phyloP scores from a whole-genome alignment of 805 yeast genomes.

The Candida endomychidarum region DNA sequence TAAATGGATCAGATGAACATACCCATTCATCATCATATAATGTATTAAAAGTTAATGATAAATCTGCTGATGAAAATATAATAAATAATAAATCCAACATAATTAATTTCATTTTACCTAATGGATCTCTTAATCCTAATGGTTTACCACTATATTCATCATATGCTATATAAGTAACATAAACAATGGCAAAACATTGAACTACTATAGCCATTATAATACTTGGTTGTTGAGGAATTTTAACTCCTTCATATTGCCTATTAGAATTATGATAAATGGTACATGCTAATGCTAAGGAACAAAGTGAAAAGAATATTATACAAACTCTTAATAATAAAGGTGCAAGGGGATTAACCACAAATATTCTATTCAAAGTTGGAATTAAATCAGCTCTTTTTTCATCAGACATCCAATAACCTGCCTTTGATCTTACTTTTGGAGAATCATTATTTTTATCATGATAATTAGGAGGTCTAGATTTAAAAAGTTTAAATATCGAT shows the following conservation, averaged over 20 bases:
- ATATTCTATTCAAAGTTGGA: slow-evolving; percentile 56
- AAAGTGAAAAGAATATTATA: slow-evolving; percentile 51
- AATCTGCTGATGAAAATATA: slow-evolving; percentile 83
- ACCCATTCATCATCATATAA: slow-evolving; percentile 83
- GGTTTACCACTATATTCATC: slow-evolving; percentile 95
- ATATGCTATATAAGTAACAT: slow-evolving; percentile 76
- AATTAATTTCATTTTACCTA: slow-evolving; percentile 77
- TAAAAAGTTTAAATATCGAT: slow-evolving; percentile 1
- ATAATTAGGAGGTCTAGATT: background rate
- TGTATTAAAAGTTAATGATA: slow-evolving; percentile 82
- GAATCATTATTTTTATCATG: slow-evolving; percentile 21
- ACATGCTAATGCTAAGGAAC: slow-evolving; percentile 73
- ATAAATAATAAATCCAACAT: slow-evolving; percentile 83
- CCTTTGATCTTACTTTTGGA: slow-evolving; percentile 50
- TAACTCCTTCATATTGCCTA: slow-evolving; percentile 29
- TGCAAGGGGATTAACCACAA: slow-evolving; percentile 75
- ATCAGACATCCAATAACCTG: slow-evolving; percentile 68
- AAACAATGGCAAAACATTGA: slow-evolving; percentile 73
- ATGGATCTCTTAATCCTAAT: slow-evolving; percentile 81
- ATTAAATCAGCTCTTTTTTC: slow-evolving; percentile 62
- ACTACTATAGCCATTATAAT: slow-evolving; percentile 91
- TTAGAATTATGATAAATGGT: slow-evolving; percentile 49
- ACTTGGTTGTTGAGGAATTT: slow-evolving; percentile 74
- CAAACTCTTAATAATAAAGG: slow-evolving; percentile 69
- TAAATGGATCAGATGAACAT: slow-evolving; percentile 35